A percentile compares a stretch with the other conserved stretches of the same genome.
Conservation (phyloP, 2,329 filamentous ascomycete genomes). For the Cadophora sp. region DNA sequence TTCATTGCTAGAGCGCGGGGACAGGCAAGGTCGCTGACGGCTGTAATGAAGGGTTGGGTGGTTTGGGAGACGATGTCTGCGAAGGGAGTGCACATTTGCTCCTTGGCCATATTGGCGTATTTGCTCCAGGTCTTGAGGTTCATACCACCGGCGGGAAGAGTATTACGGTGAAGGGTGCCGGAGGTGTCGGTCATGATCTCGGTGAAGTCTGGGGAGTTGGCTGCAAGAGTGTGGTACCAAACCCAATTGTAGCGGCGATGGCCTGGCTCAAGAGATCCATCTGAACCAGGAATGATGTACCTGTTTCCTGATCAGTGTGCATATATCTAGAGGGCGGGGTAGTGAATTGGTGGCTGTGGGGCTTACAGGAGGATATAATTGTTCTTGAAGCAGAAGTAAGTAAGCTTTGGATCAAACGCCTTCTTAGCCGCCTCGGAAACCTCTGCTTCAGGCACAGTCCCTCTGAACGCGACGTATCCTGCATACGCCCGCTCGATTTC, state of each 20-base stretch:
- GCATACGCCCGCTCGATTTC: constrained; percentile 29
- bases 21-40: constrained; percentile 18
- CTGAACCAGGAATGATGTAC: constrained; percentile 20
- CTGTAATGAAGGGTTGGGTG: constrained; percentile 18
- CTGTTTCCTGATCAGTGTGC: not conserved
- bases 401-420: constrained; percentile 48
- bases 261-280: constrained; percentile 48
- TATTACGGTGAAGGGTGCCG: constrained; percentile 38
- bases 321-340: constrained; percentile 13
- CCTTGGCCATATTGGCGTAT: constrained; percentile 24
- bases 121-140: constrained; percentile 23
- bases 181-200: constrained; percentile 44
- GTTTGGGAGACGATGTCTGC: constrained; percentile 15
- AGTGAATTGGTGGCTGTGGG: not conserved
- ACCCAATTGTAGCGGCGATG: constrained; percentile 53
- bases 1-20: constrained; percentile 7
- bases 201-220: constrained; percentile 31
- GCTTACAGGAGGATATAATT: constrained; percentile 48
- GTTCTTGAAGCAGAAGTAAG: constrained; percentile 48
- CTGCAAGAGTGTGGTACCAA: constrained; percentile 50
- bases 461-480: constrained; percentile 51
- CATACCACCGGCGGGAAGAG: constrained; percentile 34
- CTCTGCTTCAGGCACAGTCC: constrained; percentile 49
- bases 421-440: constrained; percentile 45
- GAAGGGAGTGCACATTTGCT: constrained; percentile 29